These are phyloP conservation scores for Candida michaelii DNA, from an alignment of 805 yeast genomes.

Conservation along the genomic window DNA sequence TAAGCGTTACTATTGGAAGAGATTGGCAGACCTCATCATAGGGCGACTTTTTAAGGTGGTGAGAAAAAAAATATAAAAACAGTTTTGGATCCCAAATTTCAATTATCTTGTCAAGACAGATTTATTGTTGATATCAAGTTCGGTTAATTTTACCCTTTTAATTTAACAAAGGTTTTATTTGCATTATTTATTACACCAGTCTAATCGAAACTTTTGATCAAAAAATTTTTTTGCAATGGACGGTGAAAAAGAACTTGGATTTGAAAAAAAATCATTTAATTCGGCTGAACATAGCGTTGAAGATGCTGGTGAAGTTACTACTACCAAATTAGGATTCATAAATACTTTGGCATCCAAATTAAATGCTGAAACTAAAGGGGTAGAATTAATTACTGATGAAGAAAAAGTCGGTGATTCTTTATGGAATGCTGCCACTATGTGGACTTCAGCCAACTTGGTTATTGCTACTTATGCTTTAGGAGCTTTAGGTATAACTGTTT, in stretches of 20 bases:
- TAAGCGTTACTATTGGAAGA: constrained; percentile 7
- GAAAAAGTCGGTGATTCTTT: constrained; percentile 70
- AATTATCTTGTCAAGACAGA: constrained; percentile 1
- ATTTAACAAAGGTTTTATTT: neutral
- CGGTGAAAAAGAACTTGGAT: constrained; percentile 11
- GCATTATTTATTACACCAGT: neutral
- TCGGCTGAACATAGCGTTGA: constrained; percentile 16
- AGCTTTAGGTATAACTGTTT: constrained; percentile 56
- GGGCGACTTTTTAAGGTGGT: neutral
- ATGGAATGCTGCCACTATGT: constrained; percentile 77
- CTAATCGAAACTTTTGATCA: neutral
- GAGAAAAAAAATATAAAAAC: constrained; percentile 6
- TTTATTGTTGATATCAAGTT: constrained; percentile 2
- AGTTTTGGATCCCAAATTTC: neutral
- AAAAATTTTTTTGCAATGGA: constrained; percentile 4
- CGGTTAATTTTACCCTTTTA: neutral
- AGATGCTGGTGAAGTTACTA: constrained; percentile 22
- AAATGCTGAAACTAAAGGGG: constrained; percentile 61
- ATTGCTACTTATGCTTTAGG: constrained; percentile 83
- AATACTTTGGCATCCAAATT: constrained; percentile 33
- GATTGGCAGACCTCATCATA: constrained; percentile 5
- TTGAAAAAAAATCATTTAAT: constrained; percentile 9
- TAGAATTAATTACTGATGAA: constrained; percentile 76
- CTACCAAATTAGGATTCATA: constrained; percentile 25
- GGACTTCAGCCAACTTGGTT: constrained; percentile 89